These are phyloP conservation scores for Butyriboletus loyo DNA, from an alignment of 768 basidiomycete species.

Conservation along the genomic window DNA sequence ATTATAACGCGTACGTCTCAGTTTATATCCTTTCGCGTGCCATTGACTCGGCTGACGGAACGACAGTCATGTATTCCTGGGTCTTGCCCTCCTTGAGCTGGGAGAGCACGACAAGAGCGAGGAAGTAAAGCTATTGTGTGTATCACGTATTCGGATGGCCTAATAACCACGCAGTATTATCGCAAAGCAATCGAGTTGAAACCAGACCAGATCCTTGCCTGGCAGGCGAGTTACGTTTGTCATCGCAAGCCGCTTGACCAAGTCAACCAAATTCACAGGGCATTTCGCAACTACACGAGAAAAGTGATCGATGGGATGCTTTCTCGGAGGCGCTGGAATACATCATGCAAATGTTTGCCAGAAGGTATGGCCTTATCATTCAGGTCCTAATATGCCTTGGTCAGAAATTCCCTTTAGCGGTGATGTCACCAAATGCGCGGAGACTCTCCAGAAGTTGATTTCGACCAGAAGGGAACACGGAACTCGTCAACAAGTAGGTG, in stretches of 20 bases:
- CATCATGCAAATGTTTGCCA: conserved; percentile 56
- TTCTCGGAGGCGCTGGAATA: conserved; percentile 51
- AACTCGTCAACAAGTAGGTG: conserved; percentile 51
- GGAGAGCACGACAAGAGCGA: conserved; percentile 73
- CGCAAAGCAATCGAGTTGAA: conserved; percentile 69
- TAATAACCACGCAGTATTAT: conserved; percentile 56
- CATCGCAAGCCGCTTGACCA: conserved; percentile 6
- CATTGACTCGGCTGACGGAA: conserved; percentile 1
- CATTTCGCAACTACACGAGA: conserved; percentile 69
- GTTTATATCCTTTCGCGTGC: not conserved
- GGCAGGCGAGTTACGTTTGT: conserved; percentile 59
- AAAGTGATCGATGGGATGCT: conserved; percentile 53
- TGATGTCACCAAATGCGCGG: conserved; percentile 78
- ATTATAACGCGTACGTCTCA: conserved; percentile 79
- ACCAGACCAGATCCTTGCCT: conserved; percentile 70
- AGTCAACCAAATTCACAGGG: conserved; percentile 46
- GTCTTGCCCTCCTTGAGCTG: conserved; percentile 74
- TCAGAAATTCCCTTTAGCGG: conserved; percentile 41
- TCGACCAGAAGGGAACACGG: conserved; percentile 60
- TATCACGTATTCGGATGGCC: conserved; percentile 3
- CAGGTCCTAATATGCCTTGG: not conserved
- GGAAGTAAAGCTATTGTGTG: conserved; percentile 57
- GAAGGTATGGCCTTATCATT: conserved; percentile 44
- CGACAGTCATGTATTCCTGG: conserved; percentile 80
- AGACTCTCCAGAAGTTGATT: conserved; percentile 74